Evolutionary conservation across 225 moss, liverwort and hornwort genomes (phyloP).

Genomic region (Physcomitrium patens): DNA sequence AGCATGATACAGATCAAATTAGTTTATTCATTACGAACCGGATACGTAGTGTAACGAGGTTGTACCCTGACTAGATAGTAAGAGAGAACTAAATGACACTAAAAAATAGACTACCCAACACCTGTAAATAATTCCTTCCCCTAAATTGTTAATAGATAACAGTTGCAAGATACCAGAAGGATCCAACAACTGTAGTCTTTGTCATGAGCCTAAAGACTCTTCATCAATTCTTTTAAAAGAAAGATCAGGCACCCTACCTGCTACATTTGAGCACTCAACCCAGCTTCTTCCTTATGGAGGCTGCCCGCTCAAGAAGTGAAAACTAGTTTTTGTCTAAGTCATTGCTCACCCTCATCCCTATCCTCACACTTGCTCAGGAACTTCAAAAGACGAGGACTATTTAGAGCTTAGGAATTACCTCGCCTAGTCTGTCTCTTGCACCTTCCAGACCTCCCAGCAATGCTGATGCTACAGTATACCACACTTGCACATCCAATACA

Average conservation of each 20-base stretch:
- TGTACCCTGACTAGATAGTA: constrained; percentile 16
- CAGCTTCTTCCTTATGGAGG: not conserved
- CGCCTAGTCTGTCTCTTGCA: constrained; percentile 80
- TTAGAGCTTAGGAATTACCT: constrained; percentile 53
- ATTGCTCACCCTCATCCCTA: not conserved
- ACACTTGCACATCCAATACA: constrained; percentile 87
- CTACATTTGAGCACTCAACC: constrained; percentile 18
- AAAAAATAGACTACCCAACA: too few species aligned
- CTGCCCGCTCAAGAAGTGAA: not conserved
- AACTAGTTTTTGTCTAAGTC: not conserved
- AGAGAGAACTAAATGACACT: not conserved
- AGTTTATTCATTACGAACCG: not conserved
- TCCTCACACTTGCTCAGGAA: constrained; percentile 17
- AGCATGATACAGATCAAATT: constrained; percentile 2
- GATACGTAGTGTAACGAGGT: constrained; percentile 10
- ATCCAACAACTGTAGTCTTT: not conserved
- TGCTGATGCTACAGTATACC: constrained; percentile 85
- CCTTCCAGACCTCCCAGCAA: constrained; percentile 84
- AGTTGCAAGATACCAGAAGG: constrained; percentile 4
- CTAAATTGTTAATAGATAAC: not conserved
- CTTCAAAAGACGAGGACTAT: constrained; percentile 23
- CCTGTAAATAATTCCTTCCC: not conserved
- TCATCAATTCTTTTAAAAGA: not conserved
- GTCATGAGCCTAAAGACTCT: constrained; percentile 10
- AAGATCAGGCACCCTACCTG: not conserved